A percentile compares a stretch with the other conserved stretches of the same genome.
Conservation (phyloP, 768 basidiomycete genomes). For the Sutorius australiensis region DNA sequence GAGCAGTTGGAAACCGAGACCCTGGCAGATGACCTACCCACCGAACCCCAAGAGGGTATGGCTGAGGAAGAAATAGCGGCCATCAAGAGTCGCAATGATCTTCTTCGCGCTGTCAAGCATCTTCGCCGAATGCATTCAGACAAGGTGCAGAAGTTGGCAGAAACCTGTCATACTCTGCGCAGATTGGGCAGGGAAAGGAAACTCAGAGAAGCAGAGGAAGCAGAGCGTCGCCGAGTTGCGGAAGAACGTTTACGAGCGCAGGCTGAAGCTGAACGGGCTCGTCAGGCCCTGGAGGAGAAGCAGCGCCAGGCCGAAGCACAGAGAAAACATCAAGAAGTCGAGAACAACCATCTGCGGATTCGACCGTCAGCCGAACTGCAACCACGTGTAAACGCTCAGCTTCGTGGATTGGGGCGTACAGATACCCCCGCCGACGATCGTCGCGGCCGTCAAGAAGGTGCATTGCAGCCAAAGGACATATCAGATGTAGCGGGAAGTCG, state of each 20-base stretch:
- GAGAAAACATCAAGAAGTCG: conserved; percentile 6
- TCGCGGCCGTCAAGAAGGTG: background rate
- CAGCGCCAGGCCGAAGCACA: conserved; percentile 6
- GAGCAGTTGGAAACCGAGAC: background rate
- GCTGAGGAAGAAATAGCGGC: conserved; percentile 9
- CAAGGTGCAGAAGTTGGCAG: conserved; percentile 17
- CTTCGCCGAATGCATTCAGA: conserved; percentile 18
- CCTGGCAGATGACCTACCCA: conserved; percentile 11
- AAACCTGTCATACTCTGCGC: conserved; percentile 13
- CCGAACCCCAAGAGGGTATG: conserved; percentile 23
- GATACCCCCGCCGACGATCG: conserved; percentile 1
- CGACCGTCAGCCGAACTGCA: conserved; percentile 12
- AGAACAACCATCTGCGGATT: background rate
- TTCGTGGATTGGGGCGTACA: background rate
- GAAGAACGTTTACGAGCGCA: conserved; percentile 10
- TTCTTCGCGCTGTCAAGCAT: conserved; percentile 13
- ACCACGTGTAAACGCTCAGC: conserved; percentile 5
- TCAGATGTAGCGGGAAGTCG: conserved; percentile 28
- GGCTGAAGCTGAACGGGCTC: conserved; percentile 11
- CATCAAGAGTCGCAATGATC: conserved; percentile 8
- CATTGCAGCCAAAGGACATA: conserved; percentile 27
- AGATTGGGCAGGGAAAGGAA: conserved; percentile 25
- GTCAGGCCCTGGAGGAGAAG: conserved; percentile 2
- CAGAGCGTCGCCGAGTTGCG: conserved; percentile 8
- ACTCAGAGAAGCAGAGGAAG: conserved; percentile 15